phyloP scores from a whole-genome alignment of 345 rosid species.

The Lenwebbia sp. region DNA sequence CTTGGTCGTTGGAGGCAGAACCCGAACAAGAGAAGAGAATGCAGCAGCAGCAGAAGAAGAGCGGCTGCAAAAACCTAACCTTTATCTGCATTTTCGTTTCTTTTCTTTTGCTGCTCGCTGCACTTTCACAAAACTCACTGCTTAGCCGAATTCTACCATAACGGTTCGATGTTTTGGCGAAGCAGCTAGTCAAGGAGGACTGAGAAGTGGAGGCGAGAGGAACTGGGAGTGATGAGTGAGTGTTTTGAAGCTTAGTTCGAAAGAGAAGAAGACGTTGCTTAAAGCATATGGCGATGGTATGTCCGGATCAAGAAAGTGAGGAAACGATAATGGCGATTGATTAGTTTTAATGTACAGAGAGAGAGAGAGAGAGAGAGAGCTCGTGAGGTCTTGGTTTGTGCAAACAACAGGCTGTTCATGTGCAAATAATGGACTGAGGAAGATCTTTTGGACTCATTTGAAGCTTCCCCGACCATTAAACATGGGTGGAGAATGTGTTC shows the following conservation, averaged over 20 bases:
- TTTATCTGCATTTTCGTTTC: conserved; percentile 9
- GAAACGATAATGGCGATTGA: not conserved
- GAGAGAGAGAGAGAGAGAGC: not conserved
- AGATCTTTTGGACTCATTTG: conserved; percentile 40
- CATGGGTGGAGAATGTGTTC: not conserved
- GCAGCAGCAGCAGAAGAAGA: conserved; percentile 36
- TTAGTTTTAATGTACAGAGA: not conserved
- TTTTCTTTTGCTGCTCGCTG: not conserved
- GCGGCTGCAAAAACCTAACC: conserved; percentile 2
- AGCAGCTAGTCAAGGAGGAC: not conserved
- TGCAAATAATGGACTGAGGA: conserved; percentile 19
- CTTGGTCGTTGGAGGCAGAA: conserved; percentile 27
- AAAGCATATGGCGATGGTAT: not conserved
- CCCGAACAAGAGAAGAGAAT: conserved; percentile 26
- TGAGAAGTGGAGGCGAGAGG: not conserved
- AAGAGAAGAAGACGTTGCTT: not conserved
- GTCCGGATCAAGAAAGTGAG: conserved; percentile 26
- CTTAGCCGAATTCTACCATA: not conserved
- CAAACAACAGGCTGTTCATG: conserved; percentile 38
- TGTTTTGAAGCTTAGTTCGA: not conserved
- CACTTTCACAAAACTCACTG: not conserved
- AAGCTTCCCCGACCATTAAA: conserved; percentile 54
- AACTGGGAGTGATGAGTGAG: not conserved
- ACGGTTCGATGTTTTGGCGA: not conserved
- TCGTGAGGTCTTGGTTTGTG: conserved; percentile 28